Percentiles rank a stretch among this genome's conserved stretches.
Conservation (phyloP, 495 filamentous ascomycete species). For the Talaromyces stipitatus region DNA sequence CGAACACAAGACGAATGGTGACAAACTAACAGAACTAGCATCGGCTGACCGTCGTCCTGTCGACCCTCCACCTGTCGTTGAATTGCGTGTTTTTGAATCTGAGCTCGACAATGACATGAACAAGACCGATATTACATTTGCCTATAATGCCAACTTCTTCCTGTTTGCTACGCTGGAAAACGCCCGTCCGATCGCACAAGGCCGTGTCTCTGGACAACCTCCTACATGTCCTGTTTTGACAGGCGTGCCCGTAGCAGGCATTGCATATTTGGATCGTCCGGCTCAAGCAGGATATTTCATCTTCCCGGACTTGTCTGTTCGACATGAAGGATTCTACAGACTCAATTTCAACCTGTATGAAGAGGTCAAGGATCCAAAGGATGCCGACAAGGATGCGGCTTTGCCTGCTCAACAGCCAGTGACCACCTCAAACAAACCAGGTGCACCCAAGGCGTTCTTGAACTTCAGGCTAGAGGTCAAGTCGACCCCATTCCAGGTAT, state of each 20-base stretch:
- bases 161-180: constrained; percentile 88
- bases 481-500: constrained; percentile 80
- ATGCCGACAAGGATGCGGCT: constrained; percentile 46
- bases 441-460: constrained; percentile 32
- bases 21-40: constrained; percentile 41
- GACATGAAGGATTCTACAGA: constrained; percentile 87
- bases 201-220: constrained; percentile 59
- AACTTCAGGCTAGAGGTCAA: constrained; percentile 85
- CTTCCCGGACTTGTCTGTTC: constrained; percentile 94
- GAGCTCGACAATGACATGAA: constrained; percentile 45
- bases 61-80: constrained; percentile 94
- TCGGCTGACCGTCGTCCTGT: constrained; percentile 95
- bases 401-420: constrained; percentile 15
- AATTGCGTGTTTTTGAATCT: constrained; percentile 79
- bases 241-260: constrained; percentile 90
- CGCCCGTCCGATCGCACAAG: constrained; percentile 78
- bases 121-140: constrained; percentile 75
- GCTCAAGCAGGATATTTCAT: constrained; percentile 92
- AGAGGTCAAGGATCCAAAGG: constrained; percentile 73
- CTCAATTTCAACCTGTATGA: constrained; percentile 91
- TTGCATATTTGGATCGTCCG: constrained; percentile 93
- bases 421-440: constrained; percentile 19
- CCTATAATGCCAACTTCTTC: constrained; percentile 96
- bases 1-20: not conserved
- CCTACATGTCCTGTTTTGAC: constrained; percentile 80